A percentile compares a stretch with the other conserved stretches of the same genome.
Conservation (phyloP, 768 basidiomycete species). For the Pisolithus orientalis region DNA sequence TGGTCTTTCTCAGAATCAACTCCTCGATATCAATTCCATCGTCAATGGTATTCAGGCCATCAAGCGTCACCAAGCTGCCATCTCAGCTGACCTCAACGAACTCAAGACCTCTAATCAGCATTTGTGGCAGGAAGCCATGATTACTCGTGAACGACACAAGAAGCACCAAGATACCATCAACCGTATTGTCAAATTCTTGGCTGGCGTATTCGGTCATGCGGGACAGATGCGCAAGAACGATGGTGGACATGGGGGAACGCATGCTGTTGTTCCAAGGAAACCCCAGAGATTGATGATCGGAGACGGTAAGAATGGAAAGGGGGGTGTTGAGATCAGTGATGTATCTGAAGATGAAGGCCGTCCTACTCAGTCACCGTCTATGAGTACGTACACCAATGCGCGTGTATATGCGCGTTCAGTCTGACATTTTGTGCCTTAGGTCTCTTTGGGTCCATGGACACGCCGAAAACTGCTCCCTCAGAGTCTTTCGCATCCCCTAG, state of each 20-base stretch:
- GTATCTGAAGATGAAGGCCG: constrained; percentile 36
- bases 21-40: constrained; percentile 74
- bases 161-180: constrained; percentile 97
- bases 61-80: constrained; percentile 88
- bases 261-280: constrained; percentile 44
- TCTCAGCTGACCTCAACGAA: constrained; percentile 83
- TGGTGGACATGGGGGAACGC: constrained; percentile 26
- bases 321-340: constrained; percentile 30
- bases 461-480: constrained; percentile 35
- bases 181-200: constrained; percentile 89
- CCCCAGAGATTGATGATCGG: constrained; percentile 65
- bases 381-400: constrained; percentile 4
- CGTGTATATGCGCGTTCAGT: background rate
- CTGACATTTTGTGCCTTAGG: constrained; percentile 23
- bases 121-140: constrained; percentile 88
- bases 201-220: constrained; percentile 75
- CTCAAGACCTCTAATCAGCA: constrained; percentile 82
- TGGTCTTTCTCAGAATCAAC: constrained; percentile 39
- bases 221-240: constrained; percentile 33
- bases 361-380: constrained; percentile 15
- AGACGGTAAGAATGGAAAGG: constrained; percentile 34
- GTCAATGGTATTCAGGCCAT: constrained; percentile 80
- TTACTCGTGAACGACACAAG: constrained; percentile 72
- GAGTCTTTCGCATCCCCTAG: constrained; percentile 23
- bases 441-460: constrained; percentile 40